phyloP scores from a whole-genome alignment of 805 yeast genomes.

The Wickerhamomyces chambardii region DNA sequence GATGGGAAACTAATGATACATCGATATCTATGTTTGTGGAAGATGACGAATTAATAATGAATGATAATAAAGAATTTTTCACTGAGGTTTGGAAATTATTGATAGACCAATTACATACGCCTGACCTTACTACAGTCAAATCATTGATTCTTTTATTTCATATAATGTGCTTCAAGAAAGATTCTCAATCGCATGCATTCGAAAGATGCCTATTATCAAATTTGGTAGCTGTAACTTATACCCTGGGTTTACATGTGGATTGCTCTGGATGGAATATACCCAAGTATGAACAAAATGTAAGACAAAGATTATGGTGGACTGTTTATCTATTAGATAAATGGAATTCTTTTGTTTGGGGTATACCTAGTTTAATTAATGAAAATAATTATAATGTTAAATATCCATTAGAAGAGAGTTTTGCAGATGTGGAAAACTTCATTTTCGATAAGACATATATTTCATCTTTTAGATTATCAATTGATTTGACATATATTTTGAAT shows the following conservation, averaged over 20 bases:
- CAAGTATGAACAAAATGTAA: conserved; percentile 4
- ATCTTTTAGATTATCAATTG: conserved; percentile 1
- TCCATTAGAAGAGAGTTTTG: conserved; percentile 1
- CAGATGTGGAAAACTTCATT: conserved; percentile 1
- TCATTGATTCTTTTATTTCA: conserved; percentile 6
- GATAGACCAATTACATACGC: conserved; percentile 4
- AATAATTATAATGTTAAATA: conserved; percentile 2
- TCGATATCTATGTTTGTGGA: conserved; percentile 5
- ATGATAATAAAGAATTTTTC: conserved; percentile 2
- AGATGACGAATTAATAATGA: conserved; percentile 2
- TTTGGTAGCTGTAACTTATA: conserved; percentile 3
- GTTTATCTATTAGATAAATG: conserved; percentile 62
- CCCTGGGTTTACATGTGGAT: conserved; percentile 5
- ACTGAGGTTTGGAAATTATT: conserved; percentile 3
- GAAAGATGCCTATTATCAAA: conserved; percentile 4
- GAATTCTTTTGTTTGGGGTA: conserved; percentile 4
- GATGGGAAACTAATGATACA: conserved; percentile 7
- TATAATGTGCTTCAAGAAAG: conserved; percentile 5
- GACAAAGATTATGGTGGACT: conserved; percentile 78
- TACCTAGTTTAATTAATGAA: conserved; percentile 4
- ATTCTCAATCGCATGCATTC: conserved; percentile 5
- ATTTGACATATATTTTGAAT: conserved; percentile 3
- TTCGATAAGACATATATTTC: background rate
- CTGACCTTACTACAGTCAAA: conserved; percentile 5
- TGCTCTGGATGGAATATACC: conserved; percentile 7